Percentiles rank a stretch among this genome's conserved stretches.
These are phyloP conservation scores for Cyathus olla DNA, from an alignment of 1,284 basidiomycete genomes.

Conservation along the genomic window DNA sequence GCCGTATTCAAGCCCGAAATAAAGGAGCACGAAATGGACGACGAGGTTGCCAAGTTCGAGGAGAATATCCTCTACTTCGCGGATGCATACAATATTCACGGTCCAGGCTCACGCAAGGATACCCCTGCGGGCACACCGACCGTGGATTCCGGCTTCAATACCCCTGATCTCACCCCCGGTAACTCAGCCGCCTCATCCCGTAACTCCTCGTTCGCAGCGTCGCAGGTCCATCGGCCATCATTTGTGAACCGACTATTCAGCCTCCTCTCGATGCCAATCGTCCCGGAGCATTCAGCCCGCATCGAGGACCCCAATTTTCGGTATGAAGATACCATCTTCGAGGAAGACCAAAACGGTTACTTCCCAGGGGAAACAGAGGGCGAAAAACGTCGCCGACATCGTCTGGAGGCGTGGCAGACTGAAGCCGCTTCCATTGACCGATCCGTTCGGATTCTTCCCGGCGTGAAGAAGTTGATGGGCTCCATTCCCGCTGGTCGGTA, in stretches of 20 bases:
- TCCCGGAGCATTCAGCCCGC: conserved; percentile 32
- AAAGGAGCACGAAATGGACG: conserved; percentile 72
- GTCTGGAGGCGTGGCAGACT: conserved; percentile 62
- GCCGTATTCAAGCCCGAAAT: conserved; percentile 68
- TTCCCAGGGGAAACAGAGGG: conserved; percentile 46
- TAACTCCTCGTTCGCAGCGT: conserved; percentile 49
- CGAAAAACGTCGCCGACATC: conserved; percentile 48
- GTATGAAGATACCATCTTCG: conserved; percentile 35
- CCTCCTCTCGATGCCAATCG: conserved; percentile 43
- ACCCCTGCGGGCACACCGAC: conserved; percentile 24
- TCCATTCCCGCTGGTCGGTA: conserved; percentile 76
- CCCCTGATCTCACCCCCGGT: conserved; percentile 50
- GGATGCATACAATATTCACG: conserved; percentile 67
- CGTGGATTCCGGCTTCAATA: conserved; percentile 46
- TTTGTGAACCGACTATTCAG: conserved; percentile 60
- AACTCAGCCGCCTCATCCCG: conserved; percentile 36
- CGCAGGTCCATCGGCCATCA: conserved; percentile 57
- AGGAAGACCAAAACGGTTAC: conserved; percentile 46
- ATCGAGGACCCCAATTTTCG: conserved; percentile 35
- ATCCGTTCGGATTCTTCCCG: conserved; percentile 80
- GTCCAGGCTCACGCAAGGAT: conserved; percentile 44
- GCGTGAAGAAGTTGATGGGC: conserved; percentile 76
- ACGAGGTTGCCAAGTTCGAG: conserved; percentile 76
- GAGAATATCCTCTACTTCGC: conserved; percentile 79
- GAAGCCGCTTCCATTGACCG: conserved; percentile 76